A percentile compares a stretch with the other conserved stretches of the same genome.
Conservation (phyloP, 805 yeast species). For the Kluyveromyces dobzhanskii region DNA sequence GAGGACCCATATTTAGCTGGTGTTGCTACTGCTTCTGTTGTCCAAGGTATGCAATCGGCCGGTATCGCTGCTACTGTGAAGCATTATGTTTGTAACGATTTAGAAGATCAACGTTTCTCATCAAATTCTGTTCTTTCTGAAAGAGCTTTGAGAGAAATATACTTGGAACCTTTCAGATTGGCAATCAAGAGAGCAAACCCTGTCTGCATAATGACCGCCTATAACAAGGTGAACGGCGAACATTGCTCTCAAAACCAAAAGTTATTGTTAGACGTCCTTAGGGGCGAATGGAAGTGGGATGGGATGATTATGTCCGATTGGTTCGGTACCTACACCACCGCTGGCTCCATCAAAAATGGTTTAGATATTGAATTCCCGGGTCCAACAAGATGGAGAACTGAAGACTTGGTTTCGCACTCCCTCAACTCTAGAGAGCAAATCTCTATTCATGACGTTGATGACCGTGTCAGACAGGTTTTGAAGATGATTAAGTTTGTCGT, state of each 20-base stretch:
- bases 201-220: conserved; percentile 50
- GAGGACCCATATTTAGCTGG: conserved; percentile 53
- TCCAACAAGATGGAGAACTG: conserved; percentile 38
- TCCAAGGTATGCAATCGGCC: conserved; percentile 46
- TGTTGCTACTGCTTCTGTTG: conserved; percentile 37
- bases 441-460: conserved; percentile 33
- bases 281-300: conserved; percentile 49
- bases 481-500: conserved; percentile 38
- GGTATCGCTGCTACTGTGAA: conserved; percentile 50
- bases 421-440: conserved; percentile 35
- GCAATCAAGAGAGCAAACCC: conserved; percentile 48
- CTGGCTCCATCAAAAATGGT: conserved; percentile 43
- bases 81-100: conserved; percentile 57
- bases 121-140: conserved; percentile 44
- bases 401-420: conserved; percentile 34
- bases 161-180: conserved; percentile 24
- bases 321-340: conserved; percentile 47
- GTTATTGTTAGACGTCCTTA: conserved; percentile 38
- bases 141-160: conserved; percentile 55
- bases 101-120: conserved; percentile 45
- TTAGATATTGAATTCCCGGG: conserved; percentile 66
- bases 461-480: conserved; percentile 40
- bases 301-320: conserved; percentile 59
- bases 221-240: conserved; percentile 29
- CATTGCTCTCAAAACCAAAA: conserved; percentile 39